Percentiles rank a stretch among this genome's conserved stretches.
Conservation (phyloP, 805 yeast species). For the Yarrowia bubula region DNA sequence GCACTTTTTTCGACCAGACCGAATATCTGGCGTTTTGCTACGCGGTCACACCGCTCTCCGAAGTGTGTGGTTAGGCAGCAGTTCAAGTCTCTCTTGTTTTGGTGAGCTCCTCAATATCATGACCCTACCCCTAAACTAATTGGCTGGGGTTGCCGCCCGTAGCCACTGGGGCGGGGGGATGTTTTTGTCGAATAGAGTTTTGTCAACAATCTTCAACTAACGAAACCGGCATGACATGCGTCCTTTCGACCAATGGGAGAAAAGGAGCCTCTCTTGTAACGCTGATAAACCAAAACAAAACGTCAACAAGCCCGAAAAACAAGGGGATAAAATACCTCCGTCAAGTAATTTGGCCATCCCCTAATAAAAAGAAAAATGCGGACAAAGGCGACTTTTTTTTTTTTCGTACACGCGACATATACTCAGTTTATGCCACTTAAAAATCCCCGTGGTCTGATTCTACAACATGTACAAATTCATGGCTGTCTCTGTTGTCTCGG, state of each 20-base stretch:
- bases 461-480: too few species aligned
- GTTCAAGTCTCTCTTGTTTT: background rate
- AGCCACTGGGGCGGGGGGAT: background rate
- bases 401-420: too few species aligned
- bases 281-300: constrained; percentile 1
- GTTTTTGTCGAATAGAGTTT: background rate
- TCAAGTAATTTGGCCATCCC: too few species aligned
- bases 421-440: too few species aligned
- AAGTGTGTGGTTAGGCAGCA: background rate
- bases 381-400: too few species aligned
- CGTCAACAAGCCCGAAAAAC: background rate
- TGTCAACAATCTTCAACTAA: constrained; percentile 18
- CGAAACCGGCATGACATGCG: background rate
- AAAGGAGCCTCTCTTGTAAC: background rate
- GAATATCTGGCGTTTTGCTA: background rate
- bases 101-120: background rate
- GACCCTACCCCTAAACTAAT: background rate
- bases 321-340: background rate
- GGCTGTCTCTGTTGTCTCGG: too few species aligned
- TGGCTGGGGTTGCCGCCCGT: background rate
- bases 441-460: too few species aligned
- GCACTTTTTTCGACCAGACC: background rate
- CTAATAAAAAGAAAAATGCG: too few species aligned
- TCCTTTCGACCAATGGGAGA: background rate
- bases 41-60: background rate